phyloP scores from a whole-genome alignment of 805 yeast genomes.

The Debaryomyces castellii region DNA sequence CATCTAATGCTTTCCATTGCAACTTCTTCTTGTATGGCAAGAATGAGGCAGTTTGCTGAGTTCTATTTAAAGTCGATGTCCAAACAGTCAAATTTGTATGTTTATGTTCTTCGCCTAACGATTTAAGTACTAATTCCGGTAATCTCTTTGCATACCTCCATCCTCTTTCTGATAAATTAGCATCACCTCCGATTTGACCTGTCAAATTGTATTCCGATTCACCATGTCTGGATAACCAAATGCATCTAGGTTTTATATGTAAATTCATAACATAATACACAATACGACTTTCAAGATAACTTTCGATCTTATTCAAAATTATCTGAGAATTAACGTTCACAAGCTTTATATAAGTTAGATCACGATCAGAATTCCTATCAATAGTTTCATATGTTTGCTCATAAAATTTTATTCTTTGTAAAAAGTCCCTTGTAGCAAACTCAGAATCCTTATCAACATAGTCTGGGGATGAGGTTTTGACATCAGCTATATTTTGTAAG shows the following conservation, averaged over 20 bases:
- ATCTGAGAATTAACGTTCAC: conserved; percentile 88
- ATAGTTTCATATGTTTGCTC: conserved; percentile 77
- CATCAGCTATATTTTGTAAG: conserved; percentile 78
- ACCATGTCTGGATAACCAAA: conserved; percentile 95
- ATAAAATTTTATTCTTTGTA: conserved; percentile 71
- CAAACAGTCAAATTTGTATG: conserved; percentile 73
- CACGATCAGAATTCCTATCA: conserved; percentile 54
- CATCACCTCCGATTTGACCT: conserved; percentile 96
- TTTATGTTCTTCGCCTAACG: conserved; percentile 56
- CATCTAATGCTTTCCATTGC: conserved; percentile 96
- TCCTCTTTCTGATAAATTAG: conserved; percentile 81
- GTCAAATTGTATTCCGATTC: conserved; percentile 89
- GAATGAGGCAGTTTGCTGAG: conserved; percentile 87
- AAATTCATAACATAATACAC: conserved; percentile 95
- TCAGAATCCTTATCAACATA: conserved; percentile 68
- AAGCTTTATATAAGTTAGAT: conserved; percentile 80
- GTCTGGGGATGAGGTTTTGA: conserved; percentile 84
- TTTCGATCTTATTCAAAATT: conserved; percentile 80
- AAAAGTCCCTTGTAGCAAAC: conserved; percentile 68
- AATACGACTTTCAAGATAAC: conserved; percentile 86
- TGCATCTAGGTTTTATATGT: conserved; percentile 87
- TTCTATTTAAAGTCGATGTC: conserved; percentile 90
- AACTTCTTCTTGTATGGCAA: conserved; percentile 74
- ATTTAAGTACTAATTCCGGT: conserved; percentile 70
- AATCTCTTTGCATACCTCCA: conserved; percentile 77